Conservation (phyloP, 441 rosid species). For the Syzygium syzygioides region DNA sequence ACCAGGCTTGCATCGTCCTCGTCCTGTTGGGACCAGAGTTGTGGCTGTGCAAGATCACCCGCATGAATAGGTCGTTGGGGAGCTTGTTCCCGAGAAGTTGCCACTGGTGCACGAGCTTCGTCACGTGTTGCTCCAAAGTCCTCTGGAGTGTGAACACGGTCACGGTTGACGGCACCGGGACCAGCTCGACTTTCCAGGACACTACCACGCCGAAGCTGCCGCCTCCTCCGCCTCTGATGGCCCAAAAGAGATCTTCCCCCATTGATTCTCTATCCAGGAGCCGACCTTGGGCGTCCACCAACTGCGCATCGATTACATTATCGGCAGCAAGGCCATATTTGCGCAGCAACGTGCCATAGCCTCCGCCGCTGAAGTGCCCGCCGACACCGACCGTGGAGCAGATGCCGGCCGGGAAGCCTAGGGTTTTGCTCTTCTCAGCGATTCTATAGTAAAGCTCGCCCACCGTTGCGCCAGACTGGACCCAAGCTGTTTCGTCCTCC, state of each 20-base stretch:
- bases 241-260: conserved; percentile 12
- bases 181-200: conserved; percentile 4
- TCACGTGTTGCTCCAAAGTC: background rate
- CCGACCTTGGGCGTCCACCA: background rate
- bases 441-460: conserved; percentile 1
- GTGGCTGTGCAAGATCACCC: background rate
- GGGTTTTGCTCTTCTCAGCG: background rate
- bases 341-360: background rate
- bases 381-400: background rate
- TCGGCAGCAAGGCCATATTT: background rate
- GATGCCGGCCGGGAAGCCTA: background rate
- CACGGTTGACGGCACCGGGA: background rate
- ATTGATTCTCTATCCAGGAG: background rate
- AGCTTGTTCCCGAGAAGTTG: background rate
- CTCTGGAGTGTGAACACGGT: background rate
- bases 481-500: background rate
- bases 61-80: background rate
- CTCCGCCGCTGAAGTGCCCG: background rate
- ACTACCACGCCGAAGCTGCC: conserved; percentile 9
- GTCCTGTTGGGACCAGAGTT: background rate
- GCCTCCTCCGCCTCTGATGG: conserved; percentile 8
- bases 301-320: background rate
- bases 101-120: conserved; percentile 4
- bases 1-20: background rate
- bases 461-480: background rate